These are phyloP conservation scores for Gynostemma pentaphyllum DNA, from an alignment of 306 rosid species.

Conservation along the genomic window DNA sequence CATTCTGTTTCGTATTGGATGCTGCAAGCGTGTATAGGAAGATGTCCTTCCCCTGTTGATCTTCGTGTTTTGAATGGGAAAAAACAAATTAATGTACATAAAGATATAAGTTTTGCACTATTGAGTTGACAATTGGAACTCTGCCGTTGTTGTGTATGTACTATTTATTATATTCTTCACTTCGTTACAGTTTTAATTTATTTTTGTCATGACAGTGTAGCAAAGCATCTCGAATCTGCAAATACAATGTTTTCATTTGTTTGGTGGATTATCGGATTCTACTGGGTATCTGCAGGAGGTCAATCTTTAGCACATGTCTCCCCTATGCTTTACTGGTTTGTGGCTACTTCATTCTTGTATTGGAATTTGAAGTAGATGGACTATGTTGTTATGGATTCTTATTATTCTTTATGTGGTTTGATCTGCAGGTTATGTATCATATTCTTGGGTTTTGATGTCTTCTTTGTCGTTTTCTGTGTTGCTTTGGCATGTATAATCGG, in stretches of 20 bases:
- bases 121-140: background rate
- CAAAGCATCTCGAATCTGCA: conserved; percentile 89
- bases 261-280: conserved; percentile 99
- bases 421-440: conserved; percentile 89
- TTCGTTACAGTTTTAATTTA: background rate
- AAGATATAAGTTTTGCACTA: background rate
- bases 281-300: conserved; percentile 93
- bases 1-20: background rate
- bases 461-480: conserved; percentile 96
- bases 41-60: background rate
- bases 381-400: conserved; percentile 1
- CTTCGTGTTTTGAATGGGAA: background rate
- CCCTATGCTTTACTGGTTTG: conserved; percentile 88
- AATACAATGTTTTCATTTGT: conserved; percentile 91
- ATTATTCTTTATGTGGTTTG: conserved; percentile 37
- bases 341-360: conserved; percentile 8
- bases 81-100: background rate
- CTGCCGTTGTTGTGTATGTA: background rate
- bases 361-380: background rate
- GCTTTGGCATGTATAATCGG: conserved; percentile 93
- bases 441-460: conserved; percentile 94
- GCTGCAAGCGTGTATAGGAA: background rate
- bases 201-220: conserved; percentile 33
- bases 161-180: background rate
- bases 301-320: conserved; percentile 55